Conservation (phyloP, 768 basidiomycete species). For the Suillus variegatus region DNA sequence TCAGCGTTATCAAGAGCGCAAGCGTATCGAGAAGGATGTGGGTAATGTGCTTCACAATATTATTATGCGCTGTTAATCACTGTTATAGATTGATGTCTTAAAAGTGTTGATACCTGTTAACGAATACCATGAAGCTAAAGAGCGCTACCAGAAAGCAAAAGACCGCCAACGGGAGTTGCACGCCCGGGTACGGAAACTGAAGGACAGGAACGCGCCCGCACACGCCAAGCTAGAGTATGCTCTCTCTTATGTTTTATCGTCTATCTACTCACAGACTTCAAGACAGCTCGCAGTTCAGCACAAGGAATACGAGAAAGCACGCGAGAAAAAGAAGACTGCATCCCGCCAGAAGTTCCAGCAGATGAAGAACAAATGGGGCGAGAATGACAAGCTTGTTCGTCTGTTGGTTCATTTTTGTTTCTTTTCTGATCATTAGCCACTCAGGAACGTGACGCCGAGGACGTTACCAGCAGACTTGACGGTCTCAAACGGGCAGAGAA, state of each 20-base stretch:
- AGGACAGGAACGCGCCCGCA: constrained; percentile 67
- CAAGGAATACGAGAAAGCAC: constrained; percentile 46
- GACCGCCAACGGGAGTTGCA: constrained; percentile 49
- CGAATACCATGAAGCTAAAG: constrained; percentile 60
- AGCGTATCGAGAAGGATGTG: constrained; percentile 67
- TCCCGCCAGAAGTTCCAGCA: constrained; percentile 52
- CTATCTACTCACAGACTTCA: constrained; percentile 1
- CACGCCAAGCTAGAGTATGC: constrained; percentile 52
- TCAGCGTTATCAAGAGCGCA: constrained; percentile 71
- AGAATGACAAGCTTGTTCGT: constrained; percentile 57
- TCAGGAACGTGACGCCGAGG: constrained; percentile 59
- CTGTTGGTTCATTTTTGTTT: neutral
- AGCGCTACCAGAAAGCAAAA: constrained; percentile 52
- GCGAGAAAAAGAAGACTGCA: constrained; percentile 56
- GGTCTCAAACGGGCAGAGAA: constrained; percentile 65
- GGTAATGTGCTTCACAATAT: constrained; percentile 4
- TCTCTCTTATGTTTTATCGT: neutral
- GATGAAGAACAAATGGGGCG: constrained; percentile 47
- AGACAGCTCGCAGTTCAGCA: constrained; percentile 53
- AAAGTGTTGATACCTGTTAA: constrained; percentile 71
- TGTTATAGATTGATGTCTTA: constrained; percentile 59
- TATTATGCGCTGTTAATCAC: neutral
- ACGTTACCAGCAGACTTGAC: constrained; percentile 47
- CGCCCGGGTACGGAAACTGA: constrained; percentile 50
- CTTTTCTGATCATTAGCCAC: constrained; percentile 7